Base-by-base conservation (phyloP, 208 protist species). In the Trichomonas tenax region DNA sequence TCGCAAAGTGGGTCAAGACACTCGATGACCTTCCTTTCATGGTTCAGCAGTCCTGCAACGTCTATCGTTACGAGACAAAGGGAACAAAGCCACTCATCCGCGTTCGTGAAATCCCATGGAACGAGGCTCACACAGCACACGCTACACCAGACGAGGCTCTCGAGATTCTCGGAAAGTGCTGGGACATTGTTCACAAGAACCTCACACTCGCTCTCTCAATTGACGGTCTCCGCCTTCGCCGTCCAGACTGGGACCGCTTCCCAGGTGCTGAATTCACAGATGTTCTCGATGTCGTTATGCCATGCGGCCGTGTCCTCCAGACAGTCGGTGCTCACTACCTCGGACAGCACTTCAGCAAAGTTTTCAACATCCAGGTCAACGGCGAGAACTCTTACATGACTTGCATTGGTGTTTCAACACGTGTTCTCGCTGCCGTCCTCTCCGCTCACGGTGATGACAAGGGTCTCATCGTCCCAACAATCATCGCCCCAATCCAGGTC, bases 71-170 rank as follows among this genome's bases (percentile, higher is more conserved):
- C 40, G 97, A 97, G 81, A 97, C 97, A 8, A 97, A 97, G 46
- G 81, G 97, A 17, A 97, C 97, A 15, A 36, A 88, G 1, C 97
- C 97, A 23, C 82, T 98, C 6, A 98, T 98, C n/a, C 81, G 97
- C 14, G 96, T 97, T 26, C 26, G 97, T 34, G 97, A 98, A 95
- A 97, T 98, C n/a, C 97, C 93, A 40, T 98, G 97, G 97, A 97
- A 98, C 46, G 97, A 98, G 96, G 97, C 96, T 10, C 97, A 98
- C 58, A 97, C 97, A 86, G 81, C 72, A 31, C 97, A 97, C 58
- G 97, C 96, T 23, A 97, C 97, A 34, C 84, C 31, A 34, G 96
- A 89, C 1, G 97, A 98, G 10, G 96, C 97, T 4, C 8, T 96
- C 15, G 84, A 96, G 10, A 90, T 96, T 21, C 72, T 97, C 11